Conservation (phyloP, 2,329 filamentous ascomycete genomes). For the Graphilbum ipis-grandicollis region DNA sequence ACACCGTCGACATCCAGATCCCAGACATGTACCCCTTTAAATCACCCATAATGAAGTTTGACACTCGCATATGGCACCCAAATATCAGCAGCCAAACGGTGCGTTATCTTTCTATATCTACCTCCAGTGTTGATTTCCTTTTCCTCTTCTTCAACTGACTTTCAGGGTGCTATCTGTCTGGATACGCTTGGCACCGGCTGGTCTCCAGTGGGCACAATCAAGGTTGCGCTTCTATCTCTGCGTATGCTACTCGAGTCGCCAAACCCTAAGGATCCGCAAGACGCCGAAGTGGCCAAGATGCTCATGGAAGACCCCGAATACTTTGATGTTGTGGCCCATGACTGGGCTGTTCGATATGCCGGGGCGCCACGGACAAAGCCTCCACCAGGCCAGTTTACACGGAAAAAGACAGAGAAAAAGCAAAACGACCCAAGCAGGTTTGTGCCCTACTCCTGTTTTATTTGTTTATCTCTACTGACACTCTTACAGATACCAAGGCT, state of each 20-base stretch:
- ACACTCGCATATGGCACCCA: constrained; percentile 91
- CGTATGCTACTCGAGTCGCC: constrained; percentile 86
- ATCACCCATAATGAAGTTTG: constrained; percentile 77
- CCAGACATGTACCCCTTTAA: constrained; percentile 86
- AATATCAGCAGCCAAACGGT: constrained; percentile 92
- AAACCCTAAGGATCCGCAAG: constrained; percentile 91
- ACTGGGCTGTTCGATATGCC: constrained; percentile 79
- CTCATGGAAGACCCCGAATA: constrained; percentile 60
- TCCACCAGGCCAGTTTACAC: constrained; percentile 22
- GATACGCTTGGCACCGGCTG: constrained; percentile 80
- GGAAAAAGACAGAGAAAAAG: constrained; percentile 33
- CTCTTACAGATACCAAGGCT: constrained; percentile 69
- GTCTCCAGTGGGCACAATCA: constrained; percentile 94
- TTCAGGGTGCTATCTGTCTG: constrained; percentile 84
- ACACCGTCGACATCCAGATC: constrained; percentile 69
- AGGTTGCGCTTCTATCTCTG: constrained; percentile 81
- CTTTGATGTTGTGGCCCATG: constrained; percentile 67
- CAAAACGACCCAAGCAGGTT: constrained; percentile 34
- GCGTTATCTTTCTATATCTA: constrained; percentile 16
- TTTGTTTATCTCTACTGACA: too few species aligned
- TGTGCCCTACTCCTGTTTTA: background rate
- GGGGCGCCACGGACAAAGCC: constrained; percentile 42
- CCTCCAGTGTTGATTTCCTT: background rate
- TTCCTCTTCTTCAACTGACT: background rate
- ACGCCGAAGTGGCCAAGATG: constrained; percentile 88